Evolutionary conservation across 805 yeast species (phyloP), one percentile per base, ranked within the genome.

Genomic region (Millerozyma acaciae): DNA sequence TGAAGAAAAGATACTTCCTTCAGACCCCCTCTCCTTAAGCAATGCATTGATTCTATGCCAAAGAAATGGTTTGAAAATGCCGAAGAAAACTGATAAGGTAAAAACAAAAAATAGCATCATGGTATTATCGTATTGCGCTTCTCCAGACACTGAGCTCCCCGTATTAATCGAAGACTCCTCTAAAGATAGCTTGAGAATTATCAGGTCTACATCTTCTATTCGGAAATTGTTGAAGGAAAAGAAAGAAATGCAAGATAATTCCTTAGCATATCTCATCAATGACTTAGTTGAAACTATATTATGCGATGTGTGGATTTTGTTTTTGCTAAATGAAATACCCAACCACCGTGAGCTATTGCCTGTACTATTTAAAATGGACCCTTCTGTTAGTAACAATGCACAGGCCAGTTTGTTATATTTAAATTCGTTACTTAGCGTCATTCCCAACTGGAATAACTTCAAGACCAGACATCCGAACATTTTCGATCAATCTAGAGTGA

Each of bases 1-100:
- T 28, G 37, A 51, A 2, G 59, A 57, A 9, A 52, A 54, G 21
- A 46, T 54, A 12, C 44, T 74, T 1, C 78, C 85, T 1, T 63
- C 75, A 0, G 88, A 81, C 44, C 87, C 87, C 0, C 48, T 70
- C 9, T 73, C 84, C 30, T 51, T 78, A 7, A 60, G 63, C 13
- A 58, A 68, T 8, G 62, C 74, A 29, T 52, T 80, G 16, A 47
- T 72, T 0, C 49, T 79, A 21, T 67, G 76, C 22, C 40, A 59
- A 24, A 73, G 70, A 40, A 70, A 73, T 37, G 39, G 45, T 1
- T 48, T 73, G 25, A 56, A 55, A 24, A 47, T 78, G 18, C 81
- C 81, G 1, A 10, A 45, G 23, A 35, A 24, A 30, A 9, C 34
- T 35, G 43, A 29, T 34, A 24, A 28, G 12, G n/a, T 7, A 14